Conservation (phyloP, 352 stramenopile genomes). For the Globisporangium viniferum region DNA sequence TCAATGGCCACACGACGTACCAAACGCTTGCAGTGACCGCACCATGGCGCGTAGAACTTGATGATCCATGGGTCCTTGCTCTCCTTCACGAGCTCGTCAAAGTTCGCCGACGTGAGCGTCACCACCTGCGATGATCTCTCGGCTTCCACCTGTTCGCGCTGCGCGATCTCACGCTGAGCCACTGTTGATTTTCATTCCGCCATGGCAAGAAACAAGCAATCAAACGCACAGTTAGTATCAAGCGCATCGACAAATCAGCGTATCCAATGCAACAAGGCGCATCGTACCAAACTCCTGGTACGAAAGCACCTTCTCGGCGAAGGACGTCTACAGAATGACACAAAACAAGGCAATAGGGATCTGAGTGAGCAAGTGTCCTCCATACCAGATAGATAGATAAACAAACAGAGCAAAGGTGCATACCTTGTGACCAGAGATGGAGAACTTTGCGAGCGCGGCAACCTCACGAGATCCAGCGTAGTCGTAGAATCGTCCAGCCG, state of each 20-base stretch:
- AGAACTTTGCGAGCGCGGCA: slow-evolving; percentile 50
- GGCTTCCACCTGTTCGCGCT: slow-evolving; percentile 50
- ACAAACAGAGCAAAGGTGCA: neutral
- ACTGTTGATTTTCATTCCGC: slow-evolving; percentile 14
- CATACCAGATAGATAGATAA: neutral
- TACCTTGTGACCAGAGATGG: slow-evolving; percentile 67
- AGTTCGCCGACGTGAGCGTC: slow-evolving; percentile 42
- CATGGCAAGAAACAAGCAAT: neutral
- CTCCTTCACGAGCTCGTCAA: slow-evolving; percentile 58
- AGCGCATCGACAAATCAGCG: neutral
- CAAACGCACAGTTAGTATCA: neutral
- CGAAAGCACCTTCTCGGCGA: slow-evolving; percentile 52
- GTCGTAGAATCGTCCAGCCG: slow-evolving; percentile 59
- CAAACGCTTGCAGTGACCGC: slow-evolving; percentile 77
- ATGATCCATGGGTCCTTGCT: slow-evolving; percentile 70
- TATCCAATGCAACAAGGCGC: neutral
- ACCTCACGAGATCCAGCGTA: slow-evolving; percentile 65
- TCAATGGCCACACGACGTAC: slow-evolving; percentile 22
- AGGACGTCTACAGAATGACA: slow-evolving; percentile 25
- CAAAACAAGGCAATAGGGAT: neutral
- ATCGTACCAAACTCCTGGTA: slow-evolving; percentile 55
- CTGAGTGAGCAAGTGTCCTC: neutral
- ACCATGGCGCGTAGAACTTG: slow-evolving; percentile 84
- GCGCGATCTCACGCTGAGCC: slow-evolving; percentile 30
- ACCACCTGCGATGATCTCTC: slow-evolving; percentile 54